A percentile compares a stretch with the other conserved stretches of the same genome.
Conservation (phyloP, 345 rosid species). For the Raphanus sativus region DNA sequence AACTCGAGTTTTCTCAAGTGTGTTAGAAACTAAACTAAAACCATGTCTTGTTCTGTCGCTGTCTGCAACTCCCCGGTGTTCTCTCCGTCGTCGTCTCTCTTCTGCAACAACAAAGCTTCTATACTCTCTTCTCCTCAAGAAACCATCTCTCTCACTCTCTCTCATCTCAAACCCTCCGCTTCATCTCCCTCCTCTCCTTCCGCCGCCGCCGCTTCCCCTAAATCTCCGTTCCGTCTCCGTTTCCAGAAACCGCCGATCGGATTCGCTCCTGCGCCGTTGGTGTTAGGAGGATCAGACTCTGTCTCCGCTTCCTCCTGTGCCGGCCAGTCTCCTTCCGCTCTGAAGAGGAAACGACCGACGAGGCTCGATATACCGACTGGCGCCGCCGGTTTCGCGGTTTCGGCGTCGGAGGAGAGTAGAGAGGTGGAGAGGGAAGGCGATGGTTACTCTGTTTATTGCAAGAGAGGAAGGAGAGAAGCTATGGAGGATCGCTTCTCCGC, state of each 20-base stretch:
- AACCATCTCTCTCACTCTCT: constrained; percentile 36
- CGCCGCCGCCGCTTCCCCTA: constrained; percentile 56
- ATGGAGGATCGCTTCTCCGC: constrained; percentile 96
- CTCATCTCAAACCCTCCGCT: constrained; percentile 10
- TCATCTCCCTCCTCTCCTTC: constrained; percentile 33
- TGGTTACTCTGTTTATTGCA: constrained; percentile 77
- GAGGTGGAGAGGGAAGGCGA: constrained; percentile 59
- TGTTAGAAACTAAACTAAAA: neutral
- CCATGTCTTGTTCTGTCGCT: constrained; percentile 77
- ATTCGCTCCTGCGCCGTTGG: constrained; percentile 29
- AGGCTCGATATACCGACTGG: constrained; percentile 64
- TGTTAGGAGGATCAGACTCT: constrained; percentile 36
- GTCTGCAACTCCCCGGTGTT: constrained; percentile 67
- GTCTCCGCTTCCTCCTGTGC: constrained; percentile 26
- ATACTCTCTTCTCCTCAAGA: constrained; percentile 48
- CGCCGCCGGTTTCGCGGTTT: constrained; percentile 39
- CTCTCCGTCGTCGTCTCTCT: constrained; percentile 45
- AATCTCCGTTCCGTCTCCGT: constrained; percentile 70
- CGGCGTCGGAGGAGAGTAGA: constrained; percentile 25
- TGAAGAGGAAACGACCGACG: constrained; percentile 86
- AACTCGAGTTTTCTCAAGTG: neutral
- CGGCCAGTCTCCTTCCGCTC: constrained; percentile 32
- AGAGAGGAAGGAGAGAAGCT: constrained; percentile 82
- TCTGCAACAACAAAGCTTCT: constrained; percentile 59
- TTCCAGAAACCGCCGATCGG: constrained; percentile 56